Percentiles rank a stretch among this genome's conserved stretches.
Evolutionary conservation across 495 filamentous ascomycete species (phyloP).

Genomic region (Trichoderma asperelloides): DNA sequence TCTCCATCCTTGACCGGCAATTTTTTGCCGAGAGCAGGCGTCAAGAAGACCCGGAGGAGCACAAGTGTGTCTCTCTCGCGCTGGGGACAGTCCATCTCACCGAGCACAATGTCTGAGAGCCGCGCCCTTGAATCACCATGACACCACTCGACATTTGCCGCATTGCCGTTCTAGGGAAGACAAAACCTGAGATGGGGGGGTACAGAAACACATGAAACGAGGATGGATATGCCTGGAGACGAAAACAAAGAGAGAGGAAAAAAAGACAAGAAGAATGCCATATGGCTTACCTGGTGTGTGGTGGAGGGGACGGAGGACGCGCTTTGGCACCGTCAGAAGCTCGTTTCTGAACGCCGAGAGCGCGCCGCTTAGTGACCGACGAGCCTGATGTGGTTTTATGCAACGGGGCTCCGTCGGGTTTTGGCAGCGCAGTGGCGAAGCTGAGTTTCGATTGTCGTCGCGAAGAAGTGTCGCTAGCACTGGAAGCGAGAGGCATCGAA

Average conservation of each 20-base stretch:
- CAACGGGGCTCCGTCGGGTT: background rate
- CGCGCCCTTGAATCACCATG: background rate
- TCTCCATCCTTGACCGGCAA: background rate
- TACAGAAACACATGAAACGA: background rate
- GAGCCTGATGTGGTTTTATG: background rate
- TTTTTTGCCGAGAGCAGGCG: background rate
- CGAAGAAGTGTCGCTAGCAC: background rate
- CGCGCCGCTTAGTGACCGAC: background rate
- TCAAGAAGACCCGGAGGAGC: background rate
- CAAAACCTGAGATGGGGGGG: background rate
- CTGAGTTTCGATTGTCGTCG: background rate
- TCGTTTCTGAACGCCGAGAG: background rate
- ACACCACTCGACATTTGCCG: background rate
- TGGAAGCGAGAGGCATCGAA: background rate
- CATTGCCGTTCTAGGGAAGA: background rate
- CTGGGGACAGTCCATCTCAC: background rate
- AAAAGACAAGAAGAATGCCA: background rate
- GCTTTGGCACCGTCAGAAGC: background rate
- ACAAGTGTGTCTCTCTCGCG: background rate
- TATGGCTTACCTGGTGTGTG: background rate
- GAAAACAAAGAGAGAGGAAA: background rate
- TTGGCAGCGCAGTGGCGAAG: background rate
- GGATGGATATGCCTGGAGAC: background rate
- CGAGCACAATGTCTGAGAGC: background rate
- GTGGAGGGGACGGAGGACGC: background rate